phyloP scores from a whole-genome alignment of 1,284 basidiomycete species.

The Earliella scabrosa region DNA sequence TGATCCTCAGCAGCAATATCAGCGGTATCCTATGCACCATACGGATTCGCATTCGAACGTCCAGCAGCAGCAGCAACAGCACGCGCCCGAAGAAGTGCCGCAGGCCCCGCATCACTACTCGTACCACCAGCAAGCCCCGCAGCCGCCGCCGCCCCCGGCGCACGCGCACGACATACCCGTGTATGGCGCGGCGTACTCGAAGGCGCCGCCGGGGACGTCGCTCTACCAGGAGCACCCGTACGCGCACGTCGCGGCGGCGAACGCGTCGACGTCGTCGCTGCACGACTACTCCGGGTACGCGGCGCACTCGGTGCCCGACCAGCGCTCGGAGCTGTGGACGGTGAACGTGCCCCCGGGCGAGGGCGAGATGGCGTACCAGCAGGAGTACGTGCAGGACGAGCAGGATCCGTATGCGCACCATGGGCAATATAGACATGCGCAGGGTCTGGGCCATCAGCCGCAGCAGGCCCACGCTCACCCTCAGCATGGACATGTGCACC shows the following conservation, averaged over 20 bases:
- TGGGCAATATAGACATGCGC: not conserved
- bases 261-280: not conserved
- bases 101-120: slow-evolving; percentile 4
- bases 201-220: not conserved
- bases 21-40: slow-evolving; percentile 4
- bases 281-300: slow-evolving; percentile 5
- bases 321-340: slow-evolving; percentile 22
- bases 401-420: not conserved
- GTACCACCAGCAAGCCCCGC: slow-evolving; percentile 6
- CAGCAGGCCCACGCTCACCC: too few species aligned
- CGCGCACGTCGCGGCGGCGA: not conserved
- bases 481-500: too few species aligned
- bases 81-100: not conserved
- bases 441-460: not conserved
- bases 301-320: slow-evolving; percentile 6
- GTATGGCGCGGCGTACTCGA: slow-evolving; percentile 21
- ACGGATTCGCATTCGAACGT: not conserved
- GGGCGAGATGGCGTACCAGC: not conserved
- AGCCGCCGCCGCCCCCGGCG: not conserved
- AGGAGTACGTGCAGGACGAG: not conserved
- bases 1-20: slow-evolving; percentile 4
- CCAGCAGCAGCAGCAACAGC: not conserved
- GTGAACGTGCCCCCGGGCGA: slow-evolving; percentile 7
- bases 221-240: slow-evolving; percentile 11
- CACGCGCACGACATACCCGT: slow-evolving; percentile 18